These are phyloP conservation scores for Filobasidium floriforme DNA, from an alignment of 768 basidiomycete genomes.

Conservation along the genomic window DNA sequence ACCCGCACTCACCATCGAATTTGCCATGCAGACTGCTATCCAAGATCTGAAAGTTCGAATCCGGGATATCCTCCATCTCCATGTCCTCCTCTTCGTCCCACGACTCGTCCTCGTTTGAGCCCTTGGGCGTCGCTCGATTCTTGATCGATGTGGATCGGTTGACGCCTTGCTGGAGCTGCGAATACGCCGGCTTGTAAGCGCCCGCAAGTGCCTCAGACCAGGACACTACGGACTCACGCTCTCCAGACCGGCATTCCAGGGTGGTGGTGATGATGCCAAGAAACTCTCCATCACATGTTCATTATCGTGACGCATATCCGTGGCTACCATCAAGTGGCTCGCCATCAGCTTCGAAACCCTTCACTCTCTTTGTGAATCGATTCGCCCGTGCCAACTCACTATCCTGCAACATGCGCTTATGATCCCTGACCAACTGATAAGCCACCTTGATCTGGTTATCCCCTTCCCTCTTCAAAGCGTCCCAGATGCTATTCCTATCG, in stretches of 20 bases:
- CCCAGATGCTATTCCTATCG: constrained; percentile 77
- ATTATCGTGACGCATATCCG: constrained; percentile 53
- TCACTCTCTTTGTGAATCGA: no score
- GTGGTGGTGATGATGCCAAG: constrained; percentile 45
- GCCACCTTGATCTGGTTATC: constrained; percentile 95
- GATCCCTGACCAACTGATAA: constrained; percentile 86
- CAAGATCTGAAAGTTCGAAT: constrained; percentile 75
- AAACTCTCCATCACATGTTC: constrained; percentile 55
- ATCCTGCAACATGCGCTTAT: constrained; percentile 71
- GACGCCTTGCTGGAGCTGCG: neutral
- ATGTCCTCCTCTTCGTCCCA: constrained; percentile 59
- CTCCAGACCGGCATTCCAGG: constrained; percentile 44
- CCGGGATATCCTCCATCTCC: constrained; percentile 53
- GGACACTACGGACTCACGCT: constrained; percentile 25
- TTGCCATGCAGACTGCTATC: constrained; percentile 70
- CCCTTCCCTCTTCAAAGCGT: constrained; percentile 71
- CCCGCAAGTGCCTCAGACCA: constrained; percentile 69
- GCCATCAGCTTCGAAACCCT: no score
- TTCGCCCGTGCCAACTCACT: no score
- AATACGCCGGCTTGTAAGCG: constrained; percentile 27
- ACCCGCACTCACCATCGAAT: constrained; percentile 31
- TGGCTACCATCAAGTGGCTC: constrained; percentile 26
- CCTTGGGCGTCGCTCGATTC: constrained; percentile 53
- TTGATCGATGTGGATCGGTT: constrained; percentile 18
- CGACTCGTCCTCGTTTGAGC: constrained; percentile 62